These are phyloP conservation scores for Fusarium stilboides DNA, from an alignment of 2,329 filamentous ascomycete genomes.

Conservation along the genomic window DNA sequence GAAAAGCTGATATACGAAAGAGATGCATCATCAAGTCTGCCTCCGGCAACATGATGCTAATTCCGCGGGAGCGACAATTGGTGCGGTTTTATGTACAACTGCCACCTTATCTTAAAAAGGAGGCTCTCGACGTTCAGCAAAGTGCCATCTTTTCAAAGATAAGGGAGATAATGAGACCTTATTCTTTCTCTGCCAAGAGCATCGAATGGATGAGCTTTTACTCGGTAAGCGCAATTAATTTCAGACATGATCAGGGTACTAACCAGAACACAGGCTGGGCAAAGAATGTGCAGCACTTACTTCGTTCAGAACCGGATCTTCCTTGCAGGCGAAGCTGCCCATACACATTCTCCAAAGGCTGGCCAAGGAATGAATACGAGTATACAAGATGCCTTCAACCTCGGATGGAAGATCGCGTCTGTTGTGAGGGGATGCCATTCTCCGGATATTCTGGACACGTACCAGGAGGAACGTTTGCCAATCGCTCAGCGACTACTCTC, in stretches of 20 bases:
- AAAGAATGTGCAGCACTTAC: slow-evolving; percentile 1
- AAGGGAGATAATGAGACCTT: neutral
- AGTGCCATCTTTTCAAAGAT: neutral
- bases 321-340: neutral
- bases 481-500: neutral
- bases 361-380: neutral
- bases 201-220: neutral
- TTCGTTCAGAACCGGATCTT: neutral
- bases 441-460: neutral
- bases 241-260: neutral
- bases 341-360: neutral
- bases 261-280: neutral
- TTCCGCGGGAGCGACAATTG: slow-evolving; percentile 1
- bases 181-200: neutral
- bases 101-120: neutral
- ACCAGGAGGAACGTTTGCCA: neutral
- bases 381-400: slow-evolving; percentile 8
- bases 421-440: neutral
- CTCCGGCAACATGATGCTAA: neutral
- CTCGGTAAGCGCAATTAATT: neutral
- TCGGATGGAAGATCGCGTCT: slow-evolving; percentile 3
- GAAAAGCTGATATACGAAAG: slow-evolving; percentile 1
- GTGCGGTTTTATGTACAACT: slow-evolving; percentile 3
- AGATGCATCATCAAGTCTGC: slow-evolving; percentile 3
- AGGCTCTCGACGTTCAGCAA: neutral